These are phyloP conservation scores for Friedmanniomyces simplex DNA, from an alignment of 495 filamentous ascomycete genomes.

Conservation along the genomic window DNA sequence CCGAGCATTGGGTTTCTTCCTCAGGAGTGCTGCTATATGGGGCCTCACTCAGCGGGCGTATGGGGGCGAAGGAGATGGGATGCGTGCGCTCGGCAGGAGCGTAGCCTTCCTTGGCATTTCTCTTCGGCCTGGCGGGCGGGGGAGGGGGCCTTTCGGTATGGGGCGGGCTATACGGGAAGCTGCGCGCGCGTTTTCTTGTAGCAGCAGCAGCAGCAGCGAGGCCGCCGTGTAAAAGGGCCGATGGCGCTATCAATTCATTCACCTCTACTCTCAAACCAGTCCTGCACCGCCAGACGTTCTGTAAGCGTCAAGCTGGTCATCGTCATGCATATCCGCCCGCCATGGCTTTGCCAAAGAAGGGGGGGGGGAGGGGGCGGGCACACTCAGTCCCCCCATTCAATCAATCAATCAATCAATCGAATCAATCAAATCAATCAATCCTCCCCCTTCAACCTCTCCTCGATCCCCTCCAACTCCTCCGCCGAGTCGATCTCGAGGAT, in stretches of 20 bases:
- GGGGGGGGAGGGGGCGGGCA: too few relatives aligned
- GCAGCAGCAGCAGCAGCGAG: not conserved
- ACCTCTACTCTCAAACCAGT: not conserved
- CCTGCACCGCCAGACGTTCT: conserved; percentile 3
- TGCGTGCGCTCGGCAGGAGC: not conserved
- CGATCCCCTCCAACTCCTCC: conserved; percentile 68
- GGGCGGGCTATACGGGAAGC: not conserved
- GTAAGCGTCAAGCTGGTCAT: too few relatives aligned
- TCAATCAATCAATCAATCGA: too few relatives aligned
- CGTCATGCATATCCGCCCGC: too few relatives aligned
- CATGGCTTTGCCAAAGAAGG: too few relatives aligned
- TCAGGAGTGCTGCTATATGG: not conserved
- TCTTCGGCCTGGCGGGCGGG: too few relatives aligned
- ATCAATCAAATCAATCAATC: too few relatives aligned
- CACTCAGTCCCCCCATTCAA: too few relatives aligned
- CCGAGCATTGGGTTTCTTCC: not conserved
- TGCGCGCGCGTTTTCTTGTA: too few relatives aligned
- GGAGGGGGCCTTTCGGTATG: not conserved
- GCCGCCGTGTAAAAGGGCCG: not conserved
- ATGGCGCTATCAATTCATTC: not conserved
- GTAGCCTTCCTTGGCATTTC: not conserved
- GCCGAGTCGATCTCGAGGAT: conserved; percentile 68
- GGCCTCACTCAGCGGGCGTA: conserved; percentile 2
- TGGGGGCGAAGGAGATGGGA: not conserved
- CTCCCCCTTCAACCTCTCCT: conserved; percentile 45